A percentile compares a stretch with the other conserved stretches of the same genome.
phyloP scores from a whole-genome alignment of 345 rosid genomes.

The Salix brachista region DNA sequence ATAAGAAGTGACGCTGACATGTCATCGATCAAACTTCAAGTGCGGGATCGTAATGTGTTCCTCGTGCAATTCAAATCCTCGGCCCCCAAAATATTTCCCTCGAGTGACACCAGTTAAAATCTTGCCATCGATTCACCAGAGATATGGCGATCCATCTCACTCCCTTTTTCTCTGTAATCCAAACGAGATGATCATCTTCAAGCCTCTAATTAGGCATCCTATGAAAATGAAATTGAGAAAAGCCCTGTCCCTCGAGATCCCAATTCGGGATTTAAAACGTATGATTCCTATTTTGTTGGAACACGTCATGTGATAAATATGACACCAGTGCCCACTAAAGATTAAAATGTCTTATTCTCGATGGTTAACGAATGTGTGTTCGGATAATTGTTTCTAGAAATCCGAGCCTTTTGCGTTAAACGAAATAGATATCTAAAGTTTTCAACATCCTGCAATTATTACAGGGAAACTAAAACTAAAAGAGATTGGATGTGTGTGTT shows the following conservation, averaged over 20 bases:
- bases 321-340: neutral
- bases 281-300: too few relatives aligned
- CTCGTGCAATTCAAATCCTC: conserved; percentile 1
- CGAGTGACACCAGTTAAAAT: neutral
- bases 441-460: too few relatives aligned
- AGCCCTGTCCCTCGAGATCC: neutral
- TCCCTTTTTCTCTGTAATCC: neutral
- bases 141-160: neutral
- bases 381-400: neutral
- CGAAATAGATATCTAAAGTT: neutral
- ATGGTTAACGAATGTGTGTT: neutral
- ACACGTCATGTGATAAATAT: conserved; percentile 3
- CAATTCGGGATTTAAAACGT: neutral
- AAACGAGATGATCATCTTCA: neutral
- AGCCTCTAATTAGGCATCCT: neutral
- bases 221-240: neutral
- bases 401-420: neutral
- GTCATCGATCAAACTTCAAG: neutral
- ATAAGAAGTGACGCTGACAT: conserved; percentile 1
- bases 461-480: too few relatives aligned
- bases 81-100: neutral
- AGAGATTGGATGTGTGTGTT: too few relatives aligned
- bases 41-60: conserved; percentile 1
- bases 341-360: neutral
- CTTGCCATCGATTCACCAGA: neutral